phyloP scores from a whole-genome alignment of 73 alveolate genomes.

The Uronychia binucleata region DNA sequence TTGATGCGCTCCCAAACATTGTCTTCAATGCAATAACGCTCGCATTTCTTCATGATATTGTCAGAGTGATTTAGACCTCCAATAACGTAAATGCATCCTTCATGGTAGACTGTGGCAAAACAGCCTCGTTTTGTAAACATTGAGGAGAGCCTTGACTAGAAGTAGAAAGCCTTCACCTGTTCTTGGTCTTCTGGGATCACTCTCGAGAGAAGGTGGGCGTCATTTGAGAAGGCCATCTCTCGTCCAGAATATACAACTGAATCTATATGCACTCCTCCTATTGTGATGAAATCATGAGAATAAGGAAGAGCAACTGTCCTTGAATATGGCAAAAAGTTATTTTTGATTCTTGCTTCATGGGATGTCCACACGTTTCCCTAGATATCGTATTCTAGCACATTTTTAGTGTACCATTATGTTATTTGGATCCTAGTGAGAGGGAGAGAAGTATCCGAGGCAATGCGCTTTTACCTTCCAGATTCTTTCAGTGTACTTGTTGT shows the following conservation, averaged over 20 bases:
- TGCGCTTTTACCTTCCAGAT: neutral
- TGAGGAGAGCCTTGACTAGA: conserved; percentile 9
- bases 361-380: conserved; percentile 45
- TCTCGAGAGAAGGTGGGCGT: conserved; percentile 10
- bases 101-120: conserved; percentile 55
- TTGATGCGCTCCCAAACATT: conserved; percentile 49
- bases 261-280: conserved; percentile 64
- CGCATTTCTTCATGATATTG: conserved; percentile 56
- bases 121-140: conserved; percentile 66
- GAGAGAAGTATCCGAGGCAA: neutral
- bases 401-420: conserved; percentile 40
- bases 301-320: conserved; percentile 56
- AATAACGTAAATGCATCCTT: conserved; percentile 40
- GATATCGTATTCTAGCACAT: conserved; percentile 50
- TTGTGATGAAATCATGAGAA: conserved; percentile 45
- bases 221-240: conserved; percentile 44
- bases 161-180: conserved; percentile 52
- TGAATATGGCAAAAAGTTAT: conserved; percentile 58
- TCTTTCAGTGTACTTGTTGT: neutral
- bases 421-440: neutral
- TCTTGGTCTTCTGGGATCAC: no score
- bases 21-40: conserved; percentile 37
- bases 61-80: conserved; percentile 68
- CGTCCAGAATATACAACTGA: conserved; percentile 11
- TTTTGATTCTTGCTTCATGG: conserved; percentile 29